Evolutionary conservation across 2,329 filamentous ascomycete genomes (phyloP), one percentile per base, ranked within the genome.

Genomic region (Emericellopsis cladophorae): DNA sequence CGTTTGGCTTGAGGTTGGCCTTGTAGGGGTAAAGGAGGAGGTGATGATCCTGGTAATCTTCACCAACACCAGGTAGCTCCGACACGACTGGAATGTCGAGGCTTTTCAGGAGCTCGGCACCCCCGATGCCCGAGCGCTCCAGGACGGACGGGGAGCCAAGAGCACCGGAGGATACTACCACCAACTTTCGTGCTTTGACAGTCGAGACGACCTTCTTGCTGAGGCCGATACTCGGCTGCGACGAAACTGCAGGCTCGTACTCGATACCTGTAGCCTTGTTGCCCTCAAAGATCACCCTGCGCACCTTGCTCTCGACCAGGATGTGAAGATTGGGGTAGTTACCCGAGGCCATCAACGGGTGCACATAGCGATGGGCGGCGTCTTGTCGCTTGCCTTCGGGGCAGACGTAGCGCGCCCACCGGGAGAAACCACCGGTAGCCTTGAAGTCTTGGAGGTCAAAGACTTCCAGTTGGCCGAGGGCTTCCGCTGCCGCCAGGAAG

Each of bases 11-110:
- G 0, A 65, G 49, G 3, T 37, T 46, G 0, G 56, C 55, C 33
- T 45, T 52, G 53, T 78, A 80, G 0, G 71, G 61, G 42, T 70
- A 73, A 0, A 73, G 49, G 1, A 71, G 45, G 2, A 79, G 55
- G 36, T 78, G 63, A 43, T 78, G 73, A 44, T 77, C 74, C 47
- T 75, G 66, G 44, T 75, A 72, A 31, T 68, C 61, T 14, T 62
- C 55, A 0, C 74, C 74, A 1, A 79, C 73, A 3, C 69, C 70
- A 0, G 67, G 65, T 1, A 75, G 51, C 37, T 72, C 60, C 3
- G 64, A 57, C 1, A 68, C 50, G 4, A 68, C 50, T 1, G 65
- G 58, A 3, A 79, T 64, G 1, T 63, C 66, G 0, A 67, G 62
- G 15, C 56, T 57, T 34, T 64, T 51, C 2, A 81, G 62, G 6